A percentile compares a stretch with the other conserved stretches of the same genome.
These are phyloP conservation scores for Apocynum venetum DNA, from an alignment of 257 asterid species.

Conservation along the genomic window DNA sequence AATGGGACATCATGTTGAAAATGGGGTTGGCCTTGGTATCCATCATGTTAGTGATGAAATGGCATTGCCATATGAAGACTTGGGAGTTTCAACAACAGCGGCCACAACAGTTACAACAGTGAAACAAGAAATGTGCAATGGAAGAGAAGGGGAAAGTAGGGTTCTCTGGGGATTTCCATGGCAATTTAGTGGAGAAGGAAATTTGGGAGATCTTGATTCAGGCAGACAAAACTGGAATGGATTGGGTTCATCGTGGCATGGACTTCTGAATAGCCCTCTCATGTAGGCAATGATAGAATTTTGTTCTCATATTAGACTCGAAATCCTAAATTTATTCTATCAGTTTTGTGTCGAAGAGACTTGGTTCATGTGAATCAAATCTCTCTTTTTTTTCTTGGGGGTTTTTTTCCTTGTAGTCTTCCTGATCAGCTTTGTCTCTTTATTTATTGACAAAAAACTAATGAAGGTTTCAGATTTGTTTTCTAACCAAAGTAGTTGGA, in stretches of 20 bases:
- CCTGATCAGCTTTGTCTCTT: slow-evolving; percentile 17
- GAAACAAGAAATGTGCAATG: slow-evolving; percentile 60
- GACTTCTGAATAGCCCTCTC: slow-evolving; percentile 74
- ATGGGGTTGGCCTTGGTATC: slow-evolving; percentile 33
- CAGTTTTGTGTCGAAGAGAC: slow-evolving; percentile 20
- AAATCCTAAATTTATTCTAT: slow-evolving; percentile 19
- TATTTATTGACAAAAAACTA: slow-evolving; percentile 11
- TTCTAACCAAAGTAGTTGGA: slow-evolving; percentile 3
- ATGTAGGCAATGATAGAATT: slow-evolving; percentile 39
- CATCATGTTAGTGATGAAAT: slow-evolving; percentile 32
- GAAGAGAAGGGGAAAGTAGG: slow-evolving; percentile 32
- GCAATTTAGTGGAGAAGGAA: slow-evolving; percentile 39
- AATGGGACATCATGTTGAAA: slow-evolving; percentile 23
- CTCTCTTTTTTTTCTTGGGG: slow-evolving; percentile 14
- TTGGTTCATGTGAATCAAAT: slow-evolving; percentile 24
- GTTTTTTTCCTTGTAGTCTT: slow-evolving; percentile 7
- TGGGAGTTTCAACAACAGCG: slow-evolving; percentile 20
- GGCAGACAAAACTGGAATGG: slow-evolving; percentile 52
- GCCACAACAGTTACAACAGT: slow-evolving; percentile 38
- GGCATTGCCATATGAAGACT: slow-evolving; percentile 40
- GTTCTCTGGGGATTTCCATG: slow-evolving; percentile 78
- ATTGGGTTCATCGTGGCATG: slow-evolving; percentile 68
- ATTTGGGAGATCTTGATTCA: slow-evolving; percentile 38
- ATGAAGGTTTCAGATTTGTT: slow-evolving; percentile 25
- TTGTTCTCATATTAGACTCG: slow-evolving; percentile 17